Conservation (phyloP, 2,329 filamentous ascomycete genomes). For the Ascochyta pisi region DNA sequence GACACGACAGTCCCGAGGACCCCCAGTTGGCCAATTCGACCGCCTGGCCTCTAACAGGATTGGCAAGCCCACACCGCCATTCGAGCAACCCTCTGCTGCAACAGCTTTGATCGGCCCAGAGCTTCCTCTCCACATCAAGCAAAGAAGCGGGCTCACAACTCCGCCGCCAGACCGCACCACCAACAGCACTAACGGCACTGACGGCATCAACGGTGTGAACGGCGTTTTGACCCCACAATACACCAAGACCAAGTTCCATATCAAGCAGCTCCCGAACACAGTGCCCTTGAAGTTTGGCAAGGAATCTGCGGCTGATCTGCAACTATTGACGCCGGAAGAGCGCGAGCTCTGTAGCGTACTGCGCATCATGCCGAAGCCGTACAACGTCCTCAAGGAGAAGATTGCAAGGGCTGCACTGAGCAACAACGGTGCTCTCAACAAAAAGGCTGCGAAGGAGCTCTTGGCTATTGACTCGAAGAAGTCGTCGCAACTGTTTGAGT, state of each 20-base stretch:
- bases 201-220: constrained; percentile 48
- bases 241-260: constrained; percentile 57
- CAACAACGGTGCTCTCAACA: constrained; percentile 86
- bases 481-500: constrained; percentile 87
- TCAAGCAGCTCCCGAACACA: constrained; percentile 66
- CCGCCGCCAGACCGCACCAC: constrained; percentile 51
- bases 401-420: constrained; percentile 91
- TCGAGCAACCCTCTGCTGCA: constrained; percentile 76
- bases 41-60: constrained; percentile 75
- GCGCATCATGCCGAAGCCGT: constrained; percentile 90
- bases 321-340: constrained; percentile 85
- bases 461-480: constrained; percentile 85
- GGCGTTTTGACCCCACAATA: constrained; percentile 48
- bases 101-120: constrained; percentile 81
- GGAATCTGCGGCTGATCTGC: constrained; percentile 80
- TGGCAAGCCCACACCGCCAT: constrained; percentile 67
- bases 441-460: constrained; percentile 90
- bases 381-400: constrained; percentile 91
- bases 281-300: constrained; percentile 72
- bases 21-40: constrained; percentile 82
- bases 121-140: constrained; percentile 67
- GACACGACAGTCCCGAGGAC: constrained; percentile 68
- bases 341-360: constrained; percentile 83
- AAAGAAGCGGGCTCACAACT: constrained; percentile 50
- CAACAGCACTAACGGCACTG: constrained; percentile 60